Evolutionary conservation across 169 alveolate genomes (phyloP).

Genomic region (Eimeria maxima): DNA sequence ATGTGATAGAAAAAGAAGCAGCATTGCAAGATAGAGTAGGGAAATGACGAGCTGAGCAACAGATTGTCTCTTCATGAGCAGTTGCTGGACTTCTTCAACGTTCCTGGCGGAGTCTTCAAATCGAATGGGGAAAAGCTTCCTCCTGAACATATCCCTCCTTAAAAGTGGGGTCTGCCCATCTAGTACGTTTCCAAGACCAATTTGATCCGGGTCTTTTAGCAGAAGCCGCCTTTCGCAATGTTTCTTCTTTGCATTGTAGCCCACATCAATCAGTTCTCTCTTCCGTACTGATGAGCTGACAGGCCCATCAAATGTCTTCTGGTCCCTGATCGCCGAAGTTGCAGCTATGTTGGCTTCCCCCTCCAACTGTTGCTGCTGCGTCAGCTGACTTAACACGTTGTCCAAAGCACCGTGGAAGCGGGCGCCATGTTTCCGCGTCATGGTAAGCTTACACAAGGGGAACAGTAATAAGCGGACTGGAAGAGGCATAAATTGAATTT

Average conservation of each 20-base stretch:
- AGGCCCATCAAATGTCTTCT: not conserved
- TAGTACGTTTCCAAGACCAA: conserved; percentile 57
- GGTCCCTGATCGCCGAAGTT: not conserved
- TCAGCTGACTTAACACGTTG: conserved; percentile 9
- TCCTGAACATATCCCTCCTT: conserved; percentile 73
- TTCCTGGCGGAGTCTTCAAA: conserved; percentile 74
- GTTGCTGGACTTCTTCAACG: conserved; percentile 65
- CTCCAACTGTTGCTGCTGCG: conserved; percentile 41
- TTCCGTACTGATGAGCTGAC: not conserved
- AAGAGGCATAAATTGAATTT: not conserved
- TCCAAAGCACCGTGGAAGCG: conserved; percentile 45
- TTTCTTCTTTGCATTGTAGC: conserved; percentile 24
- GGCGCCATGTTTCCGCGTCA: conserved; percentile 6
- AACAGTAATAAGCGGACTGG: not conserved
- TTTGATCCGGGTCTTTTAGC: conserved; percentile 29
- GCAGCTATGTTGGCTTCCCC: conserved; percentile 40
- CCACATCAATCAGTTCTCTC: conserved; percentile 7
- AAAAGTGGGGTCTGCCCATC: conserved; percentile 33
- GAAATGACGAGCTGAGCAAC: conserved; percentile 42
- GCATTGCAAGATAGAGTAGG: conserved; percentile 28
- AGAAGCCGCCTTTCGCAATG: conserved; percentile 10
- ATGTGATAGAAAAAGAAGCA: conserved; percentile 58
- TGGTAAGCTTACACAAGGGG: not conserved
- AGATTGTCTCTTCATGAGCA: conserved; percentile 60
- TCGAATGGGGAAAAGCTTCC: conserved; percentile 67